These are phyloP conservation scores for Trichoderma hamatum DNA, from an alignment of 2,329 filamentous ascomycete genomes.

Conservation along the genomic window DNA sequence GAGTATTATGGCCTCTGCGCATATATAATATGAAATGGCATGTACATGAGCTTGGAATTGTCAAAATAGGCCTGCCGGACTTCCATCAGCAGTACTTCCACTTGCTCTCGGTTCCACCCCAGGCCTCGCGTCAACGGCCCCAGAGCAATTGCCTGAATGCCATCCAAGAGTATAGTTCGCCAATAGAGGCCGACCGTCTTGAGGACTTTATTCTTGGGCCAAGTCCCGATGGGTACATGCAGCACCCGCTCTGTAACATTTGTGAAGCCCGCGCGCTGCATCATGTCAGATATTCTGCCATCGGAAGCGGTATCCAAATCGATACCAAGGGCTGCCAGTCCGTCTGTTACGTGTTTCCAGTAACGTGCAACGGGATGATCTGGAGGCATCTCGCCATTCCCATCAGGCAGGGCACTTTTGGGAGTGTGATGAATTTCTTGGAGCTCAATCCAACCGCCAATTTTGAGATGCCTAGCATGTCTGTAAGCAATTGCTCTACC, in stretches of 20 bases:
- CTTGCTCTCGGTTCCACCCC: slow-evolving; percentile 52
- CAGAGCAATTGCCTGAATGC: slow-evolving; percentile 54
- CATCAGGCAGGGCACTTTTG: slow-evolving; percentile 46
- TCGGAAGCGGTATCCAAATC: slow-evolving; percentile 50
- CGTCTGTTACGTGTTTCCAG: slow-evolving; percentile 51
- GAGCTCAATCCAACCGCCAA: slow-evolving; percentile 59
- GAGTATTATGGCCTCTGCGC: slow-evolving; percentile 52
- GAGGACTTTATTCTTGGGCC: slow-evolving; percentile 55
- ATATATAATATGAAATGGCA: slow-evolving; percentile 59
- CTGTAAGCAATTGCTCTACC: slow-evolving; percentile 7
- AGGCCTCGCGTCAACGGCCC: slow-evolving; percentile 55
- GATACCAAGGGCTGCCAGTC: slow-evolving; percentile 49
- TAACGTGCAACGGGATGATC: slow-evolving; percentile 50
- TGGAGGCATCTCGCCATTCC: slow-evolving; percentile 42
- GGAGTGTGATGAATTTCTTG: slow-evolving; percentile 58
- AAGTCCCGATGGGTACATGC: slow-evolving; percentile 58
- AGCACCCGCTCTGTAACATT: slow-evolving; percentile 55
- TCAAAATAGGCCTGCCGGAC: slow-evolving; percentile 54
- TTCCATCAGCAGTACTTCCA: slow-evolving; percentile 52
- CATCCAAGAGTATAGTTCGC: slow-evolving; percentile 54
- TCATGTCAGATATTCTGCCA: slow-evolving; percentile 46
- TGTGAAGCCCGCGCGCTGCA: slow-evolving; percentile 55
- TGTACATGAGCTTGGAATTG: slow-evolving; percentile 52
- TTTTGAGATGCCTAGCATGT: slow-evolving; percentile 50
- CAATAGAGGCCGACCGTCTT: slow-evolving; percentile 57